Evolutionary conservation across 306 rosid species (phyloP), one percentile per base, ranked within the genome.

Genomic region (Trifolium pratense): DNA sequence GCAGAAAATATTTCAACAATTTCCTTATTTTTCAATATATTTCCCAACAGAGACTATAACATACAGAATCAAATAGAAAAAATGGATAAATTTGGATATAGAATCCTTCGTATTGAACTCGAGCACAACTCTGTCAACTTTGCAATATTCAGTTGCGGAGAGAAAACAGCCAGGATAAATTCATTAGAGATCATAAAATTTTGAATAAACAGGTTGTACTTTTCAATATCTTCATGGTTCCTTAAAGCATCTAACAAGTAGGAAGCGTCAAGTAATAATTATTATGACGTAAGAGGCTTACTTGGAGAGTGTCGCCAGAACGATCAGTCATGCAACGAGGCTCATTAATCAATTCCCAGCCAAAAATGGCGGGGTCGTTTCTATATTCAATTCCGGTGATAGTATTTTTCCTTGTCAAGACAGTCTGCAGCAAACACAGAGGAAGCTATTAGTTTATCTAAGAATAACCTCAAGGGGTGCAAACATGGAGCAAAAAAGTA

Each of bases 251-350:
- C 52, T 17, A 26, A 64, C 15, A 79, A 31, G 21, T 5, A 65
- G 42, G 5, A 74, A 68, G 34, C 42, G 34, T 68, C 53, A 11
- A 18, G 51, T 49, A 13, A 58, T 58, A 7, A 13, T 53, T 34
- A 62, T 46, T 62, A 34, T n/a, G n/a, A 21, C 14, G 43, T 40
- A 13, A 16, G 76, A 37, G n/a, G n/a, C 95, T 83, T 90, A 94
- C 99, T 75, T 94, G 99, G 36, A 94, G 97, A 70, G 97, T 89
- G 80, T 94, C 96, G 29, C 96, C 99, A 43, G 99, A 94, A 79
- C 93, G 84, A 86, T 94, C 99, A 66, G 93, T 81, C 73, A 86
- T 80, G 89, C 99, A 91, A 65, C 99, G 97, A 14, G 99, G 99
- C 77, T 94, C 99, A 18, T 94, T 94, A 46, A 94, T 94, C 86